Percentiles rank a stretch among this genome's conserved stretches.
phyloP scores from a whole-genome alignment of 2,329 filamentous ascomycete species.

The Botrytis byssoidea region DNA sequence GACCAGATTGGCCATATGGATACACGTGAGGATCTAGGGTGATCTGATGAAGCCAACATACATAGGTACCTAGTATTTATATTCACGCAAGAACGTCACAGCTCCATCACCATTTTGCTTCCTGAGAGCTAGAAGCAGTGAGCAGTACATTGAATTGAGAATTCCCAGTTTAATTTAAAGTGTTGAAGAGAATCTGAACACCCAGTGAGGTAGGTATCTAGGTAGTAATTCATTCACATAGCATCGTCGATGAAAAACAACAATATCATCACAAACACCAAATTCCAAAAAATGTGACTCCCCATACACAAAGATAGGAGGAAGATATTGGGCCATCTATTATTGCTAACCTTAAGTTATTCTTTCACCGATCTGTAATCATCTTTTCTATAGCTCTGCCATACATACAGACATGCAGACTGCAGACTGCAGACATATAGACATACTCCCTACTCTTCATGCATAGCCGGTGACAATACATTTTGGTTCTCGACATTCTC shows the following conservation, averaged over 20 bases:
- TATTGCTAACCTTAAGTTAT: background rate
- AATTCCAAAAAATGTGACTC: background rate
- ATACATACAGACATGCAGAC: background rate
- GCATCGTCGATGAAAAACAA: background rate
- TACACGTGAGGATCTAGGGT: background rate
- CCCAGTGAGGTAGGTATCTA: too few relatives aligned
- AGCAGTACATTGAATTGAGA: background rate
- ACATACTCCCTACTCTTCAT: background rate
- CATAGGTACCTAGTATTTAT: background rate
- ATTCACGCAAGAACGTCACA: background rate
- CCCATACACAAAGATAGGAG: background rate
- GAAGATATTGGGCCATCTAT: background rate
- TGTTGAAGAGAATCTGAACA: background rate
- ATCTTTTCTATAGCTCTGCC: background rate
- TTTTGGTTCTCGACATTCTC: background rate
- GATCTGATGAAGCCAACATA: background rate
- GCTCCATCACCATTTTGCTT: background rate
- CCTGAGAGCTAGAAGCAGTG: background rate
- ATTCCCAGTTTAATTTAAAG: background rate
- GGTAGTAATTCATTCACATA: background rate
- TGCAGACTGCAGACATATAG: background rate
- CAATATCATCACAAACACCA: background rate
- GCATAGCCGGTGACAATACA: too few relatives aligned
- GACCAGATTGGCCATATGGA: background rate
- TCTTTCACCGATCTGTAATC: background rate